These are phyloP conservation scores for Gossypium arboreum DNA, from an alignment of 345 rosid species.

Conservation along the genomic window DNA sequence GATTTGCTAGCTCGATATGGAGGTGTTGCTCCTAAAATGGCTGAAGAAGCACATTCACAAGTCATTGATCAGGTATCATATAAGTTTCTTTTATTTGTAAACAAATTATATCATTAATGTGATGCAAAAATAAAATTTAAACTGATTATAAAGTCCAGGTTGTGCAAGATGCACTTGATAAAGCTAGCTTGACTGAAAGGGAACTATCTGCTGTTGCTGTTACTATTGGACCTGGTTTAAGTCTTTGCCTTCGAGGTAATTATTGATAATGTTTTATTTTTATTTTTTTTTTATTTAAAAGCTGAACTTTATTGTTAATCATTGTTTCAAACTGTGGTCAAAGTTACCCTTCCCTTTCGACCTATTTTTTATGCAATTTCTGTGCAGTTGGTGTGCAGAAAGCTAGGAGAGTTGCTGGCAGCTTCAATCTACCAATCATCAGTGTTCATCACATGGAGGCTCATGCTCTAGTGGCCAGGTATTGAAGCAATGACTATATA, in stretches of 20 bases:
- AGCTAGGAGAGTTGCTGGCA: conserved; percentile 71
- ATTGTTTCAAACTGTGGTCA: not conserved
- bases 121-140: not conserved
- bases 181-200: conserved; percentile 54
- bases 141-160: conserved; percentile 45
- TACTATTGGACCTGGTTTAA: conserved; percentile 95
- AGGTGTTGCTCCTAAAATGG: conserved; percentile 94
- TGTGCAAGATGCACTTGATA: conserved; percentile 76
- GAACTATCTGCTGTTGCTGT: conserved; percentile 96
- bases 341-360: not conserved
- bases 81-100: not conserved
- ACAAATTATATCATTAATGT: not conserved
- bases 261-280: not conserved
- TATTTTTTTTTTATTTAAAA: not conserved
- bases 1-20: conserved; percentile 82
- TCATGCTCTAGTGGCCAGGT: conserved; percentile 92
- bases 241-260: conserved; percentile 94
- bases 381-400: conserved; percentile 87
- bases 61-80: conserved; percentile 69
- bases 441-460: conserved; percentile 98
- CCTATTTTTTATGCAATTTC: conserved; percentile 10
- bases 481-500: conserved; percentile 5
- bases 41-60: conserved; percentile 82
- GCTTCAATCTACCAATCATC: conserved; percentile 62
- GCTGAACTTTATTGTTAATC: not conserved